Conservation (phyloP, 306 rosid genomes). For the Prunus dulcis region DNA sequence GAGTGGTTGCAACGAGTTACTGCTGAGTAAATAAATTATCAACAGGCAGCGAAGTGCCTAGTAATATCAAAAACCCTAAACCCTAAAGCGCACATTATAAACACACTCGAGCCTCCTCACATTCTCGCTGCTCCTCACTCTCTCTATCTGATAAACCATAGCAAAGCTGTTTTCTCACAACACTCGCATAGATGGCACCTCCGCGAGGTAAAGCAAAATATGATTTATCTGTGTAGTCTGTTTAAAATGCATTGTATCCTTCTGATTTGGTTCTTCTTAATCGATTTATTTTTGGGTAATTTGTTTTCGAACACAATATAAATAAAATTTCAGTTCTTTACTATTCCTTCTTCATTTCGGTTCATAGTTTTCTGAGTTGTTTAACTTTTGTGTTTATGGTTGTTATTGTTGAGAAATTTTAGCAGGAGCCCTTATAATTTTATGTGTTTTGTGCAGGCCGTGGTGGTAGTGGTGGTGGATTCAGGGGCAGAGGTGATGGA, state of each 20-base stretch:
- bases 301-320: not conserved
- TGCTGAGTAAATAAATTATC: too few relatives aligned
- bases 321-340: not conserved
- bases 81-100: not conserved
- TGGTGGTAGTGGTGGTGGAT: constrained; percentile 40
- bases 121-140: not conserved
- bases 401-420: not conserved
- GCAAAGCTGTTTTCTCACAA: not conserved
- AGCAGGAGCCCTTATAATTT: not conserved
- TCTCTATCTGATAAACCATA: too few relatives aligned
- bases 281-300: not conserved
- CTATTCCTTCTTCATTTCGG: not conserved
- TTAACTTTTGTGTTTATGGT: not conserved
- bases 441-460: constrained; percentile 31
- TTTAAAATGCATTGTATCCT: not conserved
- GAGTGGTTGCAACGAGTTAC: too few relatives aligned
- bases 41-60: too few relatives aligned
- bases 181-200: constrained; percentile 20
- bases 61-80: not conserved
- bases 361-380: not conserved
- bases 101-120: too few relatives aligned
- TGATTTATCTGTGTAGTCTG: not conserved
- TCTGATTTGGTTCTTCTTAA: not conserved
- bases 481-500: constrained; percentile 40
- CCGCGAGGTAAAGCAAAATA: constrained; percentile 23